These are phyloP conservation scores for Sarocladium kiliense DNA, from an alignment of 2,329 filamentous ascomycete species.

Conservation along the genomic window DNA sequence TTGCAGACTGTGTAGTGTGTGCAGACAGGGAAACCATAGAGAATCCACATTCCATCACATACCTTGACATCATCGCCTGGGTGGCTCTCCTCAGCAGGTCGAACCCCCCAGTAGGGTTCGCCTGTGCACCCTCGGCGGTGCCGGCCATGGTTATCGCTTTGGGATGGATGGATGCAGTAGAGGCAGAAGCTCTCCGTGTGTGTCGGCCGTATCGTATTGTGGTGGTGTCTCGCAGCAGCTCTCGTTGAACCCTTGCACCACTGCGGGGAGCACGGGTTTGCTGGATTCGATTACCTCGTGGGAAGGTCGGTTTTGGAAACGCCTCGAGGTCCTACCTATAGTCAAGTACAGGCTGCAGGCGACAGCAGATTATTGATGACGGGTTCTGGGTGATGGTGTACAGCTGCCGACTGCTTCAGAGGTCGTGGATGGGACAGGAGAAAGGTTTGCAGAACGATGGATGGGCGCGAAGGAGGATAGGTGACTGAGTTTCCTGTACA, in stretches of 20 bases:
- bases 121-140: constrained; percentile 36
- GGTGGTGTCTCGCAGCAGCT: background rate
- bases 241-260: constrained; percentile 1
- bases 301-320: background rate
- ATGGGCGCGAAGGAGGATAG: background rate
- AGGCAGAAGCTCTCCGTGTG: background rate
- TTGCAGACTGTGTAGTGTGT: background rate
- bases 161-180: background rate
- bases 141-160: constrained; percentile 38
- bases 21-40: constrained; percentile 17
- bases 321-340: background rate
- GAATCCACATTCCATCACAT: constrained; percentile 28
- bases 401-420: background rate
- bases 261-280: background rate
- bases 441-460: constrained; percentile 3
- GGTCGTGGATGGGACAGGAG: background rate
- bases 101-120: constrained; percentile 37
- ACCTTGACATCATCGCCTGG: constrained; percentile 61
- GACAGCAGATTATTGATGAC: background rate
- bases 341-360: background rate
- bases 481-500: background rate
- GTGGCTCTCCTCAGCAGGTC: constrained; percentile 56
- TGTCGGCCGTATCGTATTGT: background rate
- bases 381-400: too few species aligned
- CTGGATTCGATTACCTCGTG: background rate